These are phyloP conservation scores for Malus hybrid DNA, from an alignment of 331 rosid genomes.

Conservation along the genomic window DNA sequence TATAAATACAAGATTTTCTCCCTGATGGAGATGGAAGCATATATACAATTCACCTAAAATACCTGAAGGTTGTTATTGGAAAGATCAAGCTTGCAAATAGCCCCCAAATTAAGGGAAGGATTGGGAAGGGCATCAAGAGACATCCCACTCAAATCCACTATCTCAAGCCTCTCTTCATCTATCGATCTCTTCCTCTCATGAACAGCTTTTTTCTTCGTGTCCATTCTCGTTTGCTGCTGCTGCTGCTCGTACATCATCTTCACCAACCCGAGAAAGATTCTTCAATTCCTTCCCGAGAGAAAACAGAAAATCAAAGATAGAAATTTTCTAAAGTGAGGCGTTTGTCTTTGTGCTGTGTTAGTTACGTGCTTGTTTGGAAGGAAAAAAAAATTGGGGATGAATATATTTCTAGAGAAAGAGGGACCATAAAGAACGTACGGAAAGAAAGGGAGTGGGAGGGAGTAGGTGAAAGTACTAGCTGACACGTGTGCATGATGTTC, in stretches of 20 bases:
- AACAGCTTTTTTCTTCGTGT: slow-evolving; percentile 1
- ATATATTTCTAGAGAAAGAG: neutral
- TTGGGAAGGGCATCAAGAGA: slow-evolving; percentile 64
- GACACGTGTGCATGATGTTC: slow-evolving; percentile 30
- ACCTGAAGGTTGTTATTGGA: slow-evolving; percentile 94
- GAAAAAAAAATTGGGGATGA: neutral
- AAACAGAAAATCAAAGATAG: neutral
- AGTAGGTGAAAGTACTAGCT: slow-evolving; percentile 14
- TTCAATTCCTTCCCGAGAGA: neutral
- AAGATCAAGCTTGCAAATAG: slow-evolving; percentile 76
- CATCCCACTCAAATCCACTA: slow-evolving; percentile 76
- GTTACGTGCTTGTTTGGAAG: neutral
- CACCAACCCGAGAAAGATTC: neutral
- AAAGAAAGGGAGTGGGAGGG: neutral
- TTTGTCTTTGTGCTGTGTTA: neutral
- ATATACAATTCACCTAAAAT: neutral
- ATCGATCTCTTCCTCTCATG: slow-evolving; percentile 4
- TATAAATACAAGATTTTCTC: neutral
- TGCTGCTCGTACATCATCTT: slow-evolving; percentile 52
- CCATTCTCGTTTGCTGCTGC: slow-evolving; percentile 9
- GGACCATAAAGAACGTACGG: slow-evolving; percentile 35
- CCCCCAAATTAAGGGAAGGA: slow-evolving; percentile 58
- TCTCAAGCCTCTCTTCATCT: slow-evolving; percentile 51
- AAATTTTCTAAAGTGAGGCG: neutral
- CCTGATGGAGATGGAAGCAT: neutral